phyloP scores from a whole-genome alignment of 805 yeast species.

The Candida gorgasii region DNA sequence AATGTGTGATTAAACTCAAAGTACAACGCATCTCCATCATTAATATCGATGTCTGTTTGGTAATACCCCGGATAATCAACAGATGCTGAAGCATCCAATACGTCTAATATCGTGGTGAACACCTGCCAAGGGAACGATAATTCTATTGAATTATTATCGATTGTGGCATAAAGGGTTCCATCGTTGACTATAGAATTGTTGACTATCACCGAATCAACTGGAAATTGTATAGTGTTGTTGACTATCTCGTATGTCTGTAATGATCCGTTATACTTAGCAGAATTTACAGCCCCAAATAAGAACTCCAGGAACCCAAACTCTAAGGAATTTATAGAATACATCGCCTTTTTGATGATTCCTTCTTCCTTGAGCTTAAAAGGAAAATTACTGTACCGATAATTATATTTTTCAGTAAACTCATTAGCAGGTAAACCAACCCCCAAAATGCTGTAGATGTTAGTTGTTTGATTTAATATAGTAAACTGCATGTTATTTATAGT shows the following conservation, averaged over 20 bases:
- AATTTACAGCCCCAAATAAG: constrained; percentile 36
- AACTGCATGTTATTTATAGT: constrained; percentile 55
- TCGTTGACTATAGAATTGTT: not conserved
- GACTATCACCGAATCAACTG: constrained; percentile 4
- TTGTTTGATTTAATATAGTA: constrained; percentile 70
- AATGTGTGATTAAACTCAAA: constrained; percentile 3
- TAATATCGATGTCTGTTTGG: not conserved
- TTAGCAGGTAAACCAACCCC: constrained; percentile 71
- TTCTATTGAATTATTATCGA: constrained; percentile 9
- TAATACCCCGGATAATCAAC: constrained; percentile 3
- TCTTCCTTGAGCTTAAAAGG: constrained; percentile 33
- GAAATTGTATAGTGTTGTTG: constrained; percentile 7
- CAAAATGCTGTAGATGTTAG: constrained; percentile 67
- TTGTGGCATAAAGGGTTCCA: not conserved
- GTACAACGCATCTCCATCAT: not conserved
- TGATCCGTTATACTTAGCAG: constrained; percentile 25
- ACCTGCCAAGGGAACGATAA: constrained; percentile 3
- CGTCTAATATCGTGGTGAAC: not conserved
- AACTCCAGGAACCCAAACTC: constrained; percentile 29
- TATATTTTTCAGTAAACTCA: constrained; percentile 52
- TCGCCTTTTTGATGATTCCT: constrained; percentile 34
- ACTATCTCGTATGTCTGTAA: constrained; percentile 23
- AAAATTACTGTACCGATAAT: constrained; percentile 37
- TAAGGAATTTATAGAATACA: constrained; percentile 29
- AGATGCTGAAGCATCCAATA: constrained; percentile 5